These are phyloP conservation scores for Tylopilus sp. DNA, from an alignment of 768 basidiomycete species.

Conservation along the genomic window DNA sequence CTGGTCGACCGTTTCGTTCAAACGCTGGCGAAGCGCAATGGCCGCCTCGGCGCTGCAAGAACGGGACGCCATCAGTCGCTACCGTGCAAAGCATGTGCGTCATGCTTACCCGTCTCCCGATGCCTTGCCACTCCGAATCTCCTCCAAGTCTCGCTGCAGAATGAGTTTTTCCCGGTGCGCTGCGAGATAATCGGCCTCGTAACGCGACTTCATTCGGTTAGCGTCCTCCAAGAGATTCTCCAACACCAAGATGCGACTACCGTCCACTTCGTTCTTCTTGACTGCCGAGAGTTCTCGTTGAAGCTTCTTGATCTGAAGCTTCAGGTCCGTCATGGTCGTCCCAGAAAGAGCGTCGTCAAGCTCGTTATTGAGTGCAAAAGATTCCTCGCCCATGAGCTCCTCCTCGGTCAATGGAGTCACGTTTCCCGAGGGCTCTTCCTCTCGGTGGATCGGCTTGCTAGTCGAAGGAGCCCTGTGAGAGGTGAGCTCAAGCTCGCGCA, in stretches of 20 bases:
- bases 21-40: slow-evolving; percentile 80
- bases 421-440: slow-evolving; percentile 13
- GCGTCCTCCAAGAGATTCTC: slow-evolving; percentile 92
- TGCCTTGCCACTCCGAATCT: slow-evolving; percentile 84
- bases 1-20: slow-evolving; percentile 85
- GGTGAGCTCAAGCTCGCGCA: slow-evolving; percentile 79
- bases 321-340: slow-evolving; percentile 88
- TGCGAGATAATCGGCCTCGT: slow-evolving; percentile 83
- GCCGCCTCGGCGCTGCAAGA: slow-evolving; percentile 71
- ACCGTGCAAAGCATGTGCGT: not conserved
- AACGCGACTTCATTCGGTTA: slow-evolving; percentile 83
- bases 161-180: slow-evolving; percentile 81
- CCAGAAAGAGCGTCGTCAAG: slow-evolving; percentile 83
- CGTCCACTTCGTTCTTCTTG: slow-evolving; percentile 71
- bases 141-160: slow-evolving; percentile 78
- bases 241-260: slow-evolving; percentile 75
- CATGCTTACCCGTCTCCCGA: slow-evolving; percentile 70
- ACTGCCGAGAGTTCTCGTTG: slow-evolving; percentile 77
- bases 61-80: not conserved
- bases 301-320: slow-evolving; percentile 79
- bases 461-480: slow-evolving; percentile 46
- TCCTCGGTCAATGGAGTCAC: slow-evolving; percentile 40
- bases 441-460: slow-evolving; percentile 24
- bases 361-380: slow-evolving; percentile 75
- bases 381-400: slow-evolving; percentile 45